Conservation (phyloP, 73 alveolate genomes). For the Symbiodinium natans region DNA sequence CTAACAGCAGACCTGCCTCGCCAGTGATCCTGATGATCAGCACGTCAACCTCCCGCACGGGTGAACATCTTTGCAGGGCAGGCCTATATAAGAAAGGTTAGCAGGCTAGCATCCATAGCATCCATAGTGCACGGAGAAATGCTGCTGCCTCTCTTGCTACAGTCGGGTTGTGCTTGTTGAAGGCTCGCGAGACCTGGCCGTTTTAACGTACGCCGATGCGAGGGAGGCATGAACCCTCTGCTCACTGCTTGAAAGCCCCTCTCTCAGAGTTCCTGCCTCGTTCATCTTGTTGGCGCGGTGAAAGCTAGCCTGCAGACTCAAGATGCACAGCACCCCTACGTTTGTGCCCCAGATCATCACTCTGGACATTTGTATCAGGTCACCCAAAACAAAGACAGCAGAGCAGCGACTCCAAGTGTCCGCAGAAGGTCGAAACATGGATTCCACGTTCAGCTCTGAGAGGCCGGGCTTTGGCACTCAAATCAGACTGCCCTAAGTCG, state of each 20-base stretch:
- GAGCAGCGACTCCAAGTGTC: too few species aligned
- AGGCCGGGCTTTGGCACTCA: slow-evolving; percentile 4
- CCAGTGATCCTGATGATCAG: slow-evolving; percentile 75
- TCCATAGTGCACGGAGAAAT: too few species aligned
- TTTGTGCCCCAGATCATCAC: too few species aligned
- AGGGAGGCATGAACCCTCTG: background rate
- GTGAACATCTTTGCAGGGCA: too few species aligned
- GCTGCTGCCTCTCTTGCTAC: slow-evolving; percentile 35
- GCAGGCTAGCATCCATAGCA: too few species aligned
- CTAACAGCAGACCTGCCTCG: background rate
- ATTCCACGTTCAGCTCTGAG: too few species aligned
- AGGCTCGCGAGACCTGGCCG: slow-evolving; percentile 67
- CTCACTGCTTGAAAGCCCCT: too few species aligned
- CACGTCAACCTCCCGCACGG: slow-evolving; percentile 50
- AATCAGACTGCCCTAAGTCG: background rate
- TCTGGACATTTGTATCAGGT: too few species aligned
- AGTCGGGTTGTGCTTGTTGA: slow-evolving; percentile 44
- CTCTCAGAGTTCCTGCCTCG: slow-evolving; percentile 39
- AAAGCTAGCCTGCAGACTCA: background rate
- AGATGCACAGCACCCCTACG: background rate
- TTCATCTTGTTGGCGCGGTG: slow-evolving; percentile 54
- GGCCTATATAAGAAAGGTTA: too few species aligned
- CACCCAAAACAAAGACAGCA: too few species aligned
- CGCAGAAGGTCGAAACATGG: too few species aligned
- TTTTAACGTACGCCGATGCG: too few species aligned